Evolutionary conservation across 495 filamentous ascomycete genomes (phyloP), one percentile per base, ranked within the genome.

Genomic region (Aspergillus ostianus): DNA sequence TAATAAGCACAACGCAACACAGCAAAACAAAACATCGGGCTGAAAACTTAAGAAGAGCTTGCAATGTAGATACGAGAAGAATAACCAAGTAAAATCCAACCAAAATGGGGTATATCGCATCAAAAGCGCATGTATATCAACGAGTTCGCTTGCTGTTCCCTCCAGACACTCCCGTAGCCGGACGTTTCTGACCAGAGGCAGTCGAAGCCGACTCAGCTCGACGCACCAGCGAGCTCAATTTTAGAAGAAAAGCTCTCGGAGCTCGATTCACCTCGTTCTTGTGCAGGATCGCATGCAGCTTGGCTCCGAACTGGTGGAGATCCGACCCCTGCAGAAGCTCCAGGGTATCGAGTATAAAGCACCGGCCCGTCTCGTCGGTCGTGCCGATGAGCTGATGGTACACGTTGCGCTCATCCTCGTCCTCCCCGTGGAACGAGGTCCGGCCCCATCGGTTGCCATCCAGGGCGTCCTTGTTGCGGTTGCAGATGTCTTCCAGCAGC

Each of bases 341-440:
- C 15, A 83, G 70, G 15, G 68, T 74, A 63, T 79, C 73, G 23
- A 83, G 59, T 17, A 81, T 68, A 53, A 82, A 82, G 30, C 69
- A 69, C 12, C 71, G 70, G 5, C 63, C 69, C 44, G 69, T 66
- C 45, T 73, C 67, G 29, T 75, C 72, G 13, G 69, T 61, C 15
- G 69, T 67, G 7, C 78, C 78, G 46, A 84, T 79, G 18, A 84
- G 71, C 57, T 74, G 71, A 36, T 77, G 68, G 57, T 76, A 82
- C 9, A 84, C 65, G 55, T 83, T 84, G 57, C 78, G 78, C 47
- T 80, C 70, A 56, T 80, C 72, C 51, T 75, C 74, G 19, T 77
- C 77, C 55, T 82, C 80, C 4, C 75, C 74, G 9, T 68, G 58
- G 51, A 77, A 76, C 13, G 68, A 66, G 4, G 27, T 53, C n/a